These are phyloP conservation scores for Ceratobasidium sp. DNA, from an alignment of 1,284 basidiomycete genomes.

Conservation along the genomic window DNA sequence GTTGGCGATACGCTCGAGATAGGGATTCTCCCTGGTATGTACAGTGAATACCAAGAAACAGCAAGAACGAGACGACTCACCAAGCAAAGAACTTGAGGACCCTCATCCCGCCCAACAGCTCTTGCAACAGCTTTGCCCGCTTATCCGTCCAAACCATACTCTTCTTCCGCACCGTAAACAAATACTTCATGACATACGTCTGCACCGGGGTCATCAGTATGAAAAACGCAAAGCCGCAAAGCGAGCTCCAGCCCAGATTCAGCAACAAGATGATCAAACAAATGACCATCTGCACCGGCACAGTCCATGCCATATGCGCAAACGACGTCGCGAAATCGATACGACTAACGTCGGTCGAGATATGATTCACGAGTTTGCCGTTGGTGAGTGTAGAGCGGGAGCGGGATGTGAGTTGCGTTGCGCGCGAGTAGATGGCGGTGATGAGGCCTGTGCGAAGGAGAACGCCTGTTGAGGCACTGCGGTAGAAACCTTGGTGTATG, in stretches of 20 bases:
- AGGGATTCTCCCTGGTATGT: constrained; percentile 53
- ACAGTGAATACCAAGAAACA: constrained; percentile 24
- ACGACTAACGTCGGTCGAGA: constrained; percentile 91
- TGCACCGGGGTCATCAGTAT: constrained; percentile 76
- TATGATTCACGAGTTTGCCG: constrained; percentile 91
- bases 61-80: constrained; percentile 73
- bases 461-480: constrained; percentile 80
- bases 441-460: constrained; percentile 89
- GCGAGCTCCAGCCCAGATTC: constrained; percentile 81
- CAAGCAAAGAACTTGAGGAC: constrained; percentile 92
- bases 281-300: constrained; percentile 78
- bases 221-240: constrained; percentile 88
- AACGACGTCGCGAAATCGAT: constrained; percentile 69
- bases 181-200: constrained; percentile 77
- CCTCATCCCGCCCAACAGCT: constrained; percentile 71
- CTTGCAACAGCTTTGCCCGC: constrained; percentile 84
- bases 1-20: constrained; percentile 72
- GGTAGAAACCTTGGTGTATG: constrained; percentile 86
- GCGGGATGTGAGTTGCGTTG: constrained; percentile 82
- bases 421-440: constrained; percentile 86
- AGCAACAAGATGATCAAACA: constrained; percentile 78
- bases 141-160: constrained; percentile 92
- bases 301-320: constrained; percentile 78
- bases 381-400: constrained; percentile 87
- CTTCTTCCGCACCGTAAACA: constrained; percentile 79